Evolutionary conservation across 768 basidiomycete genomes (phyloP).

Genomic region (Punctularia strigosozonata): DNA sequence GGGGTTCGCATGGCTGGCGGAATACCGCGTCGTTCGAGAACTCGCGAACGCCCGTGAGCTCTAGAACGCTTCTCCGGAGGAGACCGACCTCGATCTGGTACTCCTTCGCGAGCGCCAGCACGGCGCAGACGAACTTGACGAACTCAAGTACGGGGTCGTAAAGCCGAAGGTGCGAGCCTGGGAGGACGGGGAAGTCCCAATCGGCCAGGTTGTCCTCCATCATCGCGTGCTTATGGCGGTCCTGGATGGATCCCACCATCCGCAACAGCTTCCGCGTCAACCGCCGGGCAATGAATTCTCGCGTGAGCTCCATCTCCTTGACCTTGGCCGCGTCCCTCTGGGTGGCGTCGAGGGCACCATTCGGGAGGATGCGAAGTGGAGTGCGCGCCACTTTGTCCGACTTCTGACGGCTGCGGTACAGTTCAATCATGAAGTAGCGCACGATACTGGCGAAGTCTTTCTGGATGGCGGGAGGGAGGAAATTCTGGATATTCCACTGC

Average conservation of each 20-base stretch:
- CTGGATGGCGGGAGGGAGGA: conserved; percentile 79
- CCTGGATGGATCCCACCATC: conserved; percentile 48
- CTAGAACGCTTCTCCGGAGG: conserved; percentile 80
- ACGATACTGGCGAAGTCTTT: conserved; percentile 60
- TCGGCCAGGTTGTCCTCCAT: conserved; percentile 39
- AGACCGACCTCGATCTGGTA: conserved; percentile 80
- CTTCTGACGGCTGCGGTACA: conserved; percentile 66
- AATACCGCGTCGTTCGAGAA: conserved; percentile 80
- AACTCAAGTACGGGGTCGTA: conserved; percentile 82
- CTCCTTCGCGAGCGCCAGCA: conserved; percentile 71
- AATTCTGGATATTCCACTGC: conserved; percentile 87
- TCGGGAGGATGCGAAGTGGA: conserved; percentile 65
- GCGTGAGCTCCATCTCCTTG: conserved; percentile 54
- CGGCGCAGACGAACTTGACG: conserved; percentile 76
- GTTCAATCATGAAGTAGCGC: conserved; percentile 75
- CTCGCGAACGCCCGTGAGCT: conserved; percentile 76
- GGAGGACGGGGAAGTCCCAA: conserved; percentile 76
- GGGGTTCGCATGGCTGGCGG: conserved; percentile 84
- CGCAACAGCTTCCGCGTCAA: conserved; percentile 76
- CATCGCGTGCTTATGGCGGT: conserved; percentile 47
- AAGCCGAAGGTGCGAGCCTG: conserved; percentile 73
- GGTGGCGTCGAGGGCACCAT: conserved; percentile 47
- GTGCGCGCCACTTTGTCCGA: conserved; percentile 45
- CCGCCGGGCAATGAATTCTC: conserved; percentile 67
- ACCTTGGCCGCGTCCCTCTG: conserved; percentile 57